Evolutionary conservation across 2,329 filamentous ascomycete species (phyloP), one percentile per base, ranked within the genome.

Genomic region (Graphilbum ipis-grandicollis): DNA sequence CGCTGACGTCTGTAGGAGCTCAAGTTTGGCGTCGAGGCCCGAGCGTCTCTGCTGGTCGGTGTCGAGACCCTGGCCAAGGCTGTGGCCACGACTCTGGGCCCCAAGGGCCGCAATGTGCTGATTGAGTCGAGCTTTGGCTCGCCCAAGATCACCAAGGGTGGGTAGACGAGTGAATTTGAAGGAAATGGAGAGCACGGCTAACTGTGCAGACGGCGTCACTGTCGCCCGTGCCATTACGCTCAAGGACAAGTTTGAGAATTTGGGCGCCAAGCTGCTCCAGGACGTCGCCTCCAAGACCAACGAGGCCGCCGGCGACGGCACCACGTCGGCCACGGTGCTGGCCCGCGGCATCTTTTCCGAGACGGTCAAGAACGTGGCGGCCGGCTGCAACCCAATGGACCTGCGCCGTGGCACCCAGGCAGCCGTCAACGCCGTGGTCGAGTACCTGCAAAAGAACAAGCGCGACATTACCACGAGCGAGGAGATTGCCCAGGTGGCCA

Each of bases 211-310:
- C 61, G 82, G 82, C 75, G 82, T 90, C 33, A 86, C 80, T 50
- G 82, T 90, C 50, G 82, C 82, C 50, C 88, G 79, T 65, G 85
- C 88, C 45, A 81, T 98, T 53, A 75, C 73, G 46, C 75, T 98
- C 47, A 77, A 98, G 71, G 90, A 98, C 72, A 96, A 96, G 67
- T 98, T 94, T 62, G 90, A 98, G 68, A 98, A 98, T 71, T 82
- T 98, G 50, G 90, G 90, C 59, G 90, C 90, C 53, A 81, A 83
- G 56, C 76, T 98, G 48, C 75, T 98, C 50, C 86, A 96, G 66
- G 90, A 98, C 62, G 90, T 98, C 49, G 90, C 90, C 52, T 90
- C 83, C 56, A 98, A 98, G 78, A 98, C 90, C 56, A 98, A 98
- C 70, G 90, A 98, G 67, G 78, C 85, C 50, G 90, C 90, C 48